Evolutionary conservation across 805 yeast species (phyloP).

Genomic region (Wickerhamiella bombiphila): DNA sequence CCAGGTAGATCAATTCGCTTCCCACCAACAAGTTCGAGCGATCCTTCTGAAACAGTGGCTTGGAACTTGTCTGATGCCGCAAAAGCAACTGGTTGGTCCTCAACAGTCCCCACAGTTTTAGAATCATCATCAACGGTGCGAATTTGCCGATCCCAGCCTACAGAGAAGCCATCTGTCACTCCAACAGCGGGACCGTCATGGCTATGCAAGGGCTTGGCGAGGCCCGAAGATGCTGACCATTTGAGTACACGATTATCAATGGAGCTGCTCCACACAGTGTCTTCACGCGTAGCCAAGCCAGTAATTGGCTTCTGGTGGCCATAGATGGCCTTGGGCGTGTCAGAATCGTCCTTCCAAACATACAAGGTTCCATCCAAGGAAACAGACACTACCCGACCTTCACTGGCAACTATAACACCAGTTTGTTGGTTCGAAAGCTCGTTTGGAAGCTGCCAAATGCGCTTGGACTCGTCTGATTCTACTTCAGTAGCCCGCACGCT

Average conservation of each 20-base stretch:
- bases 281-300: conserved; percentile 27
- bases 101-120: conserved; percentile 22
- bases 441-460: conserved; percentile 38
- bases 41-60: conserved; percentile 32
- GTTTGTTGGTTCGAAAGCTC: conserved; percentile 55
- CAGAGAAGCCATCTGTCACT: conserved; percentile 30
- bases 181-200: conserved; percentile 61
- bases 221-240: conserved; percentile 35
- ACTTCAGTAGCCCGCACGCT: conserved; percentile 53
- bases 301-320: conserved; percentile 84
- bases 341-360: conserved; percentile 31
- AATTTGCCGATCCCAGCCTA: conserved; percentile 88
- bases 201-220: conserved; percentile 26
- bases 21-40: conserved; percentile 27
- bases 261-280: conserved; percentile 47
- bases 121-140: conserved; percentile 26
- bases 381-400: conserved; percentile 45
- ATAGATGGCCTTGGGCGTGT: conserved; percentile 29
- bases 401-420: conserved; percentile 57
- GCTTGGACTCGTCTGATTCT: conserved; percentile 29
- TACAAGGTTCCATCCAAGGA: conserved; percentile 60
- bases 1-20: conserved; percentile 4
- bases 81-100: conserved; percentile 37
- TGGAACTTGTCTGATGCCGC: conserved; percentile 26
- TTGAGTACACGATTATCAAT: conserved; percentile 61